Evolutionary conservation across 805 yeast species (phyloP), one percentile per base, ranked within the genome.

Genomic region (Schwanniomyces yamadae): DNA sequence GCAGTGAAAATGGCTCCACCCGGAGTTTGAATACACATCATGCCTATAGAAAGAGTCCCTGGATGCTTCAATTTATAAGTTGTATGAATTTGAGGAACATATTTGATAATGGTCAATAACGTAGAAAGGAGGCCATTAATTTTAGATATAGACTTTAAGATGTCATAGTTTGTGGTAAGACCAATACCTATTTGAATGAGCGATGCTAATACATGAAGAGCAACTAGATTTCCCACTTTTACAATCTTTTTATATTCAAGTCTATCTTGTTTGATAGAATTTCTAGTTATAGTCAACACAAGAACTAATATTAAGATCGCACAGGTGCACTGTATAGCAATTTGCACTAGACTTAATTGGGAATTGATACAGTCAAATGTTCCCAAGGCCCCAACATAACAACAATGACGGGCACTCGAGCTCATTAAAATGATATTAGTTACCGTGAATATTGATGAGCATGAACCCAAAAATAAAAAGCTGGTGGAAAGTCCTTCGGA

Each of bases 11-110:
- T 38, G 44, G 75, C 82, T 12, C 95, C 95, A 11, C 96, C 96
- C 0, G 96, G 96, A 13, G 95, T 85, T 55, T 87, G 96, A 44
- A 88, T 73, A 28, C 80, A 62, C 91, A 87, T 84, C 88, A 84
- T 85, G 5, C 79, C 75, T 8, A 85, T 66, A 0, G 95, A 84
- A 15, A 87, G 66, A 1, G 89, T 80, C 7, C 95, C 96, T 0
- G 95, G 81, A 45, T 80, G 89, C 50, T 82, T 81, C 41, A 87
- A 67, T 1, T 42, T 51, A 49, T 69, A 82, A 0, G 95, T 87
- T 25, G 90, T 84, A 44, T 66, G 57, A 7, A 87, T 70, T 57
- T 87, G 96, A 1, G 96, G 96, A 33, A 86, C 61, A 49, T 85
- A 87, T 59, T 87, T 95, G 21, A 81, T 57, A 13, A 78, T 65